These are phyloP conservation scores for Lentinula edodes DNA, from an alignment of 768 basidiomycete genomes.

Conservation along the genomic window DNA sequence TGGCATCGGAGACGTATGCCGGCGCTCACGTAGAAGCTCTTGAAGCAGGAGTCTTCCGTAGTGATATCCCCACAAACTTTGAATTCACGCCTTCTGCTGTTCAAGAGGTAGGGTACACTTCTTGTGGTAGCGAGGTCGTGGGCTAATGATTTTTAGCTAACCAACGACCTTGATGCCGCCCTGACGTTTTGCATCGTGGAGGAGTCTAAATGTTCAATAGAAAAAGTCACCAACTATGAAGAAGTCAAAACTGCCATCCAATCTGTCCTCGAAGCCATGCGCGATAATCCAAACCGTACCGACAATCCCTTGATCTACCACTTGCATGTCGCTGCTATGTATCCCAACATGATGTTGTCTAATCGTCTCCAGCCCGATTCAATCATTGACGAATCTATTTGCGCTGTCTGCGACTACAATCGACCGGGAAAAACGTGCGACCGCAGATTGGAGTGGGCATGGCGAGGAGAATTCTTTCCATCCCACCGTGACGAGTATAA, in stretches of 20 bases:
- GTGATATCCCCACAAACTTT: constrained; percentile 93
- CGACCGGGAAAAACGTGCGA: constrained; percentile 95
- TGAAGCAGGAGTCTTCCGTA: constrained; percentile 96
- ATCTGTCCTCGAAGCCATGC: constrained; percentile 77
- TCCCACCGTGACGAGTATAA: constrained; percentile 96
- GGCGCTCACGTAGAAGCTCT: constrained; percentile 98
- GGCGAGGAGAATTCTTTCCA: constrained; percentile 98
- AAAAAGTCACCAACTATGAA: constrained; percentile 90
- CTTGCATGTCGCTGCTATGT: constrained; percentile 99
- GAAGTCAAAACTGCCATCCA: constrained; percentile 82
- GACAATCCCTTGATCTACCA: constrained; percentile 98
- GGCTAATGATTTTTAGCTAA: constrained; percentile 50
- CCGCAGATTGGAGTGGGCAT: constrained; percentile 92
- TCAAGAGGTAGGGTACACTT: constrained; percentile 53
- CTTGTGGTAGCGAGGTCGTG: not conserved
- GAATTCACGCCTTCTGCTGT: constrained; percentile 86
- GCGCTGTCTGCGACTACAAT: constrained; percentile 98
- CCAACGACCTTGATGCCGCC: constrained; percentile 90
- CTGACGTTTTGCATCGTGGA: constrained; percentile 83
- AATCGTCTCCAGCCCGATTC: constrained; percentile 98
- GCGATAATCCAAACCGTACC: constrained; percentile 81
- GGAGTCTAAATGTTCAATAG: constrained; percentile 75
- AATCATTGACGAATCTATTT: constrained; percentile 92
- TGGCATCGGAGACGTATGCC: constrained; percentile 96
- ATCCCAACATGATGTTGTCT: constrained; percentile 99